These are phyloP conservation scores for Komagataella pastoris DNA, from an alignment of 805 yeast genomes.

Conservation along the genomic window DNA sequence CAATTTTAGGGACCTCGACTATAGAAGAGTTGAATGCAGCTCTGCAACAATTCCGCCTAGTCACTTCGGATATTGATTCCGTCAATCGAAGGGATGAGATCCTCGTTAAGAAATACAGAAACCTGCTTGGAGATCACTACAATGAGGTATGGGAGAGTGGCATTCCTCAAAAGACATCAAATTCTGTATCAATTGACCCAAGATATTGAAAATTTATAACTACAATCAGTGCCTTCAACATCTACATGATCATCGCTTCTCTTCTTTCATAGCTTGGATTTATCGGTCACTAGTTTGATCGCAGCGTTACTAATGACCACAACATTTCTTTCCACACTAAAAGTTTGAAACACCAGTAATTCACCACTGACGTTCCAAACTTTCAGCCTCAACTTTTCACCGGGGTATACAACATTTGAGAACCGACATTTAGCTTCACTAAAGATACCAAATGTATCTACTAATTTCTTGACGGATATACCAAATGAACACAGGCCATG, in stretches of 20 bases:
- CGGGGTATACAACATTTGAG: slow-evolving; percentile 87
- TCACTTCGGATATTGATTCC: slow-evolving; percentile 19
- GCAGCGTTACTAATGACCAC: slow-evolving; percentile 85
- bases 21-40: slow-evolving; percentile 55
- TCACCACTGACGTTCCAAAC: slow-evolving; percentile 76
- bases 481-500: slow-evolving; percentile 92
- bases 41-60: slow-evolving; percentile 38
- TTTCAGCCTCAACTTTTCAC: slow-evolving; percentile 66
- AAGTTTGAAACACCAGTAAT: slow-evolving; percentile 65
- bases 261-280: slow-evolving; percentile 11
- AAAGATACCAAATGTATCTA: slow-evolving; percentile 71
- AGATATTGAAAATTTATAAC: background rate
- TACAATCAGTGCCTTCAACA: background rate
- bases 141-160: slow-evolving; percentile 54
- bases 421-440: slow-evolving; percentile 83
- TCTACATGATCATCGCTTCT: background rate
- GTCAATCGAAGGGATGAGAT: slow-evolving; percentile 27
- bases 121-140: slow-evolving; percentile 34
- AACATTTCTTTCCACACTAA: slow-evolving; percentile 63
- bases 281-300: slow-evolving; percentile 32
- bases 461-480: slow-evolving; percentile 58
- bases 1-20: slow-evolving; percentile 69
- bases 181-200: background rate
- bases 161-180: slow-evolving; percentile 7
- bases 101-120: slow-evolving; percentile 28